These are phyloP conservation scores for Ascoidea asiatica DNA, from an alignment of 805 yeast genomes.

Conservation along the genomic window DNA sequence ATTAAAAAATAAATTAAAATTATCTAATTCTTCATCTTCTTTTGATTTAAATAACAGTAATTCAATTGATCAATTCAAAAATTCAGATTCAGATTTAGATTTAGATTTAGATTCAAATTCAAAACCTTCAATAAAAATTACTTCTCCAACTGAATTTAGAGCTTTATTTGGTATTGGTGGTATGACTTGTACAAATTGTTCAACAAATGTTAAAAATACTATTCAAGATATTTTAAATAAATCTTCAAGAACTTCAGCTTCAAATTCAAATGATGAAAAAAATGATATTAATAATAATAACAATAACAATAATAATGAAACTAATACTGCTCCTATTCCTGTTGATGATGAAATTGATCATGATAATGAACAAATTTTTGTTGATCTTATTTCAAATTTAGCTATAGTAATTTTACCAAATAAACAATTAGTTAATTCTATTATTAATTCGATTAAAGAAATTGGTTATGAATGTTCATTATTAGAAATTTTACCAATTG, in stretches of 20 bases:
- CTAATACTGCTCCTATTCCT: background rate
- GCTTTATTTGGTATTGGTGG: constrained; percentile 49
- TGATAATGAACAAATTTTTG: constrained; percentile 22
- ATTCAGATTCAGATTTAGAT: too few relatives aligned
- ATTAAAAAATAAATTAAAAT: background rate
- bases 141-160: constrained; percentile 19
- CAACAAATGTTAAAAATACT: constrained; percentile 32
- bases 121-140: constrained; percentile 13
- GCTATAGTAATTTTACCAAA: constrained; percentile 41
- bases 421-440: constrained; percentile 33
- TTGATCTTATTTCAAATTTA: constrained; percentile 36
- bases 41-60: too few relatives aligned
- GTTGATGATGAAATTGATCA: constrained; percentile 1
- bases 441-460: constrained; percentile 34
- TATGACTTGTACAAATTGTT: constrained; percentile 58
- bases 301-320: constrained; percentile 10
- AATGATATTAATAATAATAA: too few relatives aligned
- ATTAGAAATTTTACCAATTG: constrained; percentile 46
- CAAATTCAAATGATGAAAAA: too few relatives aligned
- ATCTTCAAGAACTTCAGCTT: too few relatives aligned
- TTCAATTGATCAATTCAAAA: too few relatives aligned
- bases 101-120: constrained; percentile 11
- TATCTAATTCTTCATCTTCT: background rate
- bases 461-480: constrained; percentile 35
- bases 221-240: constrained; percentile 17